Conservation (phyloP, 2,329 filamentous ascomycete genomes). For the Bipolaris zeicola region DNA sequence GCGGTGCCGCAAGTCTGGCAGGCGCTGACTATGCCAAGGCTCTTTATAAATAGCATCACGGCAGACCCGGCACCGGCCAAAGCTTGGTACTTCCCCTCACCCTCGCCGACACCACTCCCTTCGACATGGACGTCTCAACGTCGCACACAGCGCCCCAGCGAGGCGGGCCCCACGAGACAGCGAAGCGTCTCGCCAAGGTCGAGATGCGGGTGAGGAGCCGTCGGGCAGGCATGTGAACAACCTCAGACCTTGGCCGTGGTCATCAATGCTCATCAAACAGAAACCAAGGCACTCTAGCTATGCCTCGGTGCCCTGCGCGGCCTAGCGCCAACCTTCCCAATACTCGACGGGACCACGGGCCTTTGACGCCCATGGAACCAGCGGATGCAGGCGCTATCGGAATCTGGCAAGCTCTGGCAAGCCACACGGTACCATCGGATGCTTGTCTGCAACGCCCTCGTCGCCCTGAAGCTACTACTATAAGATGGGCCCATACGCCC, state of each 20-base stretch:
- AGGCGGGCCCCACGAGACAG: background rate
- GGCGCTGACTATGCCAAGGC: background rate
- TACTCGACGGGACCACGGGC: background rate
- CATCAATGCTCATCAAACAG: background rate
- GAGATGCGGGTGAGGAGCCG: background rate
- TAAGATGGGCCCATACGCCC: background rate
- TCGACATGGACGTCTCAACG: background rate
- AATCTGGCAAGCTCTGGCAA: conserved; percentile 2
- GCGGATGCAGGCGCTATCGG: background rate
- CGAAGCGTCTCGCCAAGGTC: background rate
- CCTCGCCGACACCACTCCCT: background rate
- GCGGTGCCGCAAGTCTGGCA: background rate
- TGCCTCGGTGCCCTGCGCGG: background rate
- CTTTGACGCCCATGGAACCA: background rate
- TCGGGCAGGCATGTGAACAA: background rate
- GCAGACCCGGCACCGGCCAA: background rate
- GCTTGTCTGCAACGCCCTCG: background rate
- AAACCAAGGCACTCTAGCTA: background rate
- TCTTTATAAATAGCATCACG: background rate
- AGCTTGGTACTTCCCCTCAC: background rate
- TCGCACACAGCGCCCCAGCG: background rate
- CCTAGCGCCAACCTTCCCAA: background rate
- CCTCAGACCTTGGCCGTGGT: background rate
- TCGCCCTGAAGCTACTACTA: conserved; percentile 1
- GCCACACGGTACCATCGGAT: conserved; percentile 1